Evolutionary conservation across 371 early-diverging fungal genomes (phyloP).

Genomic region (Mortierella sp.): DNA sequence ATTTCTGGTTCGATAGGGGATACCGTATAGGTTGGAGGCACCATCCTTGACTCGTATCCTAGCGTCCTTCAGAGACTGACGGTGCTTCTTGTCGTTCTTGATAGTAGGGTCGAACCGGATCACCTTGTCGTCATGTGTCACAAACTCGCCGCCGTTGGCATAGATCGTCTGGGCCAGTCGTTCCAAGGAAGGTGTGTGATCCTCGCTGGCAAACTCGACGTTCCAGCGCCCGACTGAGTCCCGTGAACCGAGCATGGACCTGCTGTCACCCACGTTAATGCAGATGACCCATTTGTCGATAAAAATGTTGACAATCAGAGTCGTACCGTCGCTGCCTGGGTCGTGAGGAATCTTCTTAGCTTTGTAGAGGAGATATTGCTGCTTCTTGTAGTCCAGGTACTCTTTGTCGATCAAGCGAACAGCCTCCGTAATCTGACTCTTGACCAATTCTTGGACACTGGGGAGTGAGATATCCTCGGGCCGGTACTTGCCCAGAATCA

Average conservation of each 20-base stretch:
- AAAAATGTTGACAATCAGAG: conserved; percentile 81
- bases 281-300: conserved; percentile 83
- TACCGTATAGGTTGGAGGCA: conserved; percentile 54
- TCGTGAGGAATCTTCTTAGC: conserved; percentile 48
- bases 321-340: conserved; percentile 88
- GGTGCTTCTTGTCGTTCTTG: conserved; percentile 64
- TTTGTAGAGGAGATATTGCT: conserved; percentile 58
- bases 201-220: conserved; percentile 74
- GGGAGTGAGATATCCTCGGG: conserved; percentile 57
- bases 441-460: conserved; percentile 62
- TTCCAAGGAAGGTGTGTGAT: conserved; percentile 77
- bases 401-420: conserved; percentile 68
- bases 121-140: conserved; percentile 75
- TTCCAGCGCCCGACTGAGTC: conserved; percentile 64
- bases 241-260: conserved; percentile 74
- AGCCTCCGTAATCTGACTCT: conserved; percentile 65
- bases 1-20: conserved; percentile 58
- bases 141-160: conserved; percentile 78
- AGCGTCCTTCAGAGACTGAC: conserved; percentile 70
- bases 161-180: conserved; percentile 74
- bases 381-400: conserved; percentile 69
- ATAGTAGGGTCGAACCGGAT: conserved; percentile 69
- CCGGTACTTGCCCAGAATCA: conserved; percentile 64
- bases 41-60: conserved; percentile 68
- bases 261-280: conserved; percentile 88